Percentiles rank a stretch among this genome's conserved stretches.
phyloP scores from a whole-genome alignment of 495 filamentous ascomycete species.

The Penicillium alfredii region DNA sequence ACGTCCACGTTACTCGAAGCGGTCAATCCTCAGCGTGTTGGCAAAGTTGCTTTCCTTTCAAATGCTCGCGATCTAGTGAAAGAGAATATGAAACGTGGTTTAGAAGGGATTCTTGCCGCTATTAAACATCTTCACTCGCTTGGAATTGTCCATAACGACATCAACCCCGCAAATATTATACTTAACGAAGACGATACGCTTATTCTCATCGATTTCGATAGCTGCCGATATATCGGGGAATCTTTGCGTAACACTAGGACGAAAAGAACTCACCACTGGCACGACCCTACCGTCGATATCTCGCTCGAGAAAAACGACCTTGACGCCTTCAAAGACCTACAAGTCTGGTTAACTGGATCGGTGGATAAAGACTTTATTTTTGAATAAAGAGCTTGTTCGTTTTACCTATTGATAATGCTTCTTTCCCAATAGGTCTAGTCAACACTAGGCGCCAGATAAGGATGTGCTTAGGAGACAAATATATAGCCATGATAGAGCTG shows the following conservation, averaged over 20 bases:
- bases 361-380: not conserved
- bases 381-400: not conserved
- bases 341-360: conserved; percentile 12
- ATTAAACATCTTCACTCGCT: conserved; percentile 34
- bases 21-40: conserved; percentile 16
- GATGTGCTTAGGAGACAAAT: too few relatives aligned
- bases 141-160: conserved; percentile 34
- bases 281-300: conserved; percentile 13
- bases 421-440: too few relatives aligned
- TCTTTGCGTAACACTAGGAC: conserved; percentile 14
- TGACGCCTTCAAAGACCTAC: conserved; percentile 15
- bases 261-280: conserved; percentile 21
- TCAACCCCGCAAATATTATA: conserved; percentile 36
- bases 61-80: conserved; percentile 13
- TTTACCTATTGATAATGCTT: too few relatives aligned
- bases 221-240: conserved; percentile 21
- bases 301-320: conserved; percentile 16
- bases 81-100: conserved; percentile 11
- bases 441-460: too few relatives aligned
- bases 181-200: conserved; percentile 26
- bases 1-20: conserved; percentile 26
- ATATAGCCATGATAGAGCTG: too few relatives aligned
- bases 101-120: conserved; percentile 26
- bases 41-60: conserved; percentile 17
- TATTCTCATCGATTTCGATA: conserved; percentile 41